Base-by-base conservation (phyloP, 768 basidiomycete genomes). In the Lactarius trivialis region DNA sequence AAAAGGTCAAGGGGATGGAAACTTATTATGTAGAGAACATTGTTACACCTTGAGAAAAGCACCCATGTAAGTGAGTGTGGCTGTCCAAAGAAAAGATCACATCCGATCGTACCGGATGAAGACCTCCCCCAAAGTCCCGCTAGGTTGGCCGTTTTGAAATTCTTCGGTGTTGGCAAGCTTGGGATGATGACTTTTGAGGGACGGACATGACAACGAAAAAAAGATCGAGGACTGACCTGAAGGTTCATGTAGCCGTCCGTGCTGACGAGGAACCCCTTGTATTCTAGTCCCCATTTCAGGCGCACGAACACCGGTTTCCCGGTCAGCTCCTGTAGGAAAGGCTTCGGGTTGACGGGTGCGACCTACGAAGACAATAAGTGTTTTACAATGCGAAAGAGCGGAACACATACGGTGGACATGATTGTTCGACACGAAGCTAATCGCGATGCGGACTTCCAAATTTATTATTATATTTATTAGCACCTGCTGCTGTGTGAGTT, bases 161-260 rank as follows among this genome's bases (percentile, higher is more conserved):
- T 99, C 97, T 74, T 98, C 97, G 3, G 97, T 95, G 74, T 98
- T 98, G n/a, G 95, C 96, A 56, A 99, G 81, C 96, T 99, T 67
- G 6, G 60, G 28, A n/a, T n/a, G 21, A 33, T 33, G 50, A 15
- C 15, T 12, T 24, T 9, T n/a, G 51, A 14, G 37, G 49, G 52
- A n/a, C n/a, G n/a, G n/a, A n/a, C n/a, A n/a, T n/a, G n/a, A 58
- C 9, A 33, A 33, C 33, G 33, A 55, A 41, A 4, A 60, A 34
- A 41, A 39, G 51, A 62, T 37, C 45, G 45, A 48, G n/a, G 37
- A 73, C 78, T 63, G 69, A 92, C 96, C 81, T 99, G 97, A 52
- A 99, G 84, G 74, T 99, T 99, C 97, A 98, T 98, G 78, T 97
- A 99, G 14, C 93, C 93, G 75, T 99, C 97, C 7, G 97, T 98